phyloP scores from a whole-genome alignment of 1,139 yeast genomes.

The Saccharomyces hybrid region DNA sequence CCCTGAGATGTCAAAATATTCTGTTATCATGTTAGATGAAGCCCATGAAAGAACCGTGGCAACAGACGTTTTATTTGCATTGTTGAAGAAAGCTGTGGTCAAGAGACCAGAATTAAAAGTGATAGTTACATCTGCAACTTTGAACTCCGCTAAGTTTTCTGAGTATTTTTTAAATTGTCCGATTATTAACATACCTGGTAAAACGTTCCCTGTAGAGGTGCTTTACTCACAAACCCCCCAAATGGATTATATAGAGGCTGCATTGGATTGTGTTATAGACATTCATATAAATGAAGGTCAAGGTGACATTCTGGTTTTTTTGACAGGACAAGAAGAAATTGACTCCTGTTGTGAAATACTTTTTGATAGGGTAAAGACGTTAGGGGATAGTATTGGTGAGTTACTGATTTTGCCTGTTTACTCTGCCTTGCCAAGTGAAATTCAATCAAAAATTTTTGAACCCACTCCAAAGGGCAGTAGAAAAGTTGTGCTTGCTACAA shows the following conservation, averaged over 20 bases:
- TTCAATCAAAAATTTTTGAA: slow-evolving; percentile 74
- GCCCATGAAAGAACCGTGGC: slow-evolving; percentile 95
- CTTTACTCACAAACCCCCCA: slow-evolving; percentile 74
- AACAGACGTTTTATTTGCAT: slow-evolving; percentile 84
- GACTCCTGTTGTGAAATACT: slow-evolving; percentile 81
- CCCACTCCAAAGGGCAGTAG: slow-evolving; percentile 75
- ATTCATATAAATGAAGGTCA: slow-evolving; percentile 69
- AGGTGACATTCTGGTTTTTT: slow-evolving; percentile 78
- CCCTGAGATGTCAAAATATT: slow-evolving; percentile 61
- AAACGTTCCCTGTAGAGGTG: slow-evolving; percentile 83
- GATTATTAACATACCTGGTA: slow-evolving; percentile 76
- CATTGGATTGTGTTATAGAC: slow-evolving; percentile 72
- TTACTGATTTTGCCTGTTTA: slow-evolving; percentile 78
- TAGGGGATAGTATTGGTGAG: slow-evolving; percentile 59
- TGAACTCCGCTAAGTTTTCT: slow-evolving; percentile 79
- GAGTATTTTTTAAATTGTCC: slow-evolving; percentile 73
- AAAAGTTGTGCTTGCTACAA: slow-evolving; percentile 89
- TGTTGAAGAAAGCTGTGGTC: slow-evolving; percentile 62
- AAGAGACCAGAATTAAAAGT: slow-evolving; percentile 69
- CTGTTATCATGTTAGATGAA: slow-evolving; percentile 89
- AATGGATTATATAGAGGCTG: slow-evolving; percentile 74
- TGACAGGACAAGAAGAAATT: slow-evolving; percentile 90
- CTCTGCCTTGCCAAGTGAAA: slow-evolving; percentile 80
- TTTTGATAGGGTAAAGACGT: slow-evolving; percentile 53
- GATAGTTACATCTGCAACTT: slow-evolving; percentile 86